Conservation (phyloP, 306 rosid genomes). For the Begonia masoniana region DNA sequence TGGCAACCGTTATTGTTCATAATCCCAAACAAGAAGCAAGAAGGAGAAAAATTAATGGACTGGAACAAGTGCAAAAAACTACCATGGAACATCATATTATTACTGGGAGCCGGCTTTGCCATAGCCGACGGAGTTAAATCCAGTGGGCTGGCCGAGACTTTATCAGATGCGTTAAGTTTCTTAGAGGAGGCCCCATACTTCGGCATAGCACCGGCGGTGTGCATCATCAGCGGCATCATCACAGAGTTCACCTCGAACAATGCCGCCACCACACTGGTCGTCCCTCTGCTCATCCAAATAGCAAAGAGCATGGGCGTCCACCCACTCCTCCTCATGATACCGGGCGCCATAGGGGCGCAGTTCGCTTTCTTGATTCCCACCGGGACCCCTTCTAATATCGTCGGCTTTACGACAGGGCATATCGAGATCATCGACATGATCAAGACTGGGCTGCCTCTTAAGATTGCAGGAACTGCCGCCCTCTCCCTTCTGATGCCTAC, state of each 20-base stretch:
- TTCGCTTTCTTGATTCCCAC: conserved; percentile 74
- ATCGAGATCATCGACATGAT: conserved; percentile 64
- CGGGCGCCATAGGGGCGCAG: conserved; percentile 72
- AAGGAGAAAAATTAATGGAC: conserved; percentile 75
- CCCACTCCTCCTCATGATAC: conserved; percentile 71
- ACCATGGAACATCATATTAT: conserved; percentile 73
- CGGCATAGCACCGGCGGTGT: conserved; percentile 59
- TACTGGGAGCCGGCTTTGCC: conserved; percentile 87
- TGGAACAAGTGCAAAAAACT: conserved; percentile 88
- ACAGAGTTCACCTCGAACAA: conserved; percentile 81
- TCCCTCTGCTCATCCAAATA: conserved; percentile 54
- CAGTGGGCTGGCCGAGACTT: conserved; percentile 57
- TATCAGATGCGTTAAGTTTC: conserved; percentile 44
- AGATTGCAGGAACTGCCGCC: conserved; percentile 42
- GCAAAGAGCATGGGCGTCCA: conserved; percentile 54
- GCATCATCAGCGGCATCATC: conserved; percentile 49
- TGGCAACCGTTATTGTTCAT: conserved; percentile 70
- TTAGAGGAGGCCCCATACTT: conserved; percentile 47
- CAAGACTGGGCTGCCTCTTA: conserved; percentile 61
- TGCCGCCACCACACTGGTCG: conserved; percentile 66
- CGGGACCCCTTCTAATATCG: conserved; percentile 68
- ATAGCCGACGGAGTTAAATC: conserved; percentile 72
- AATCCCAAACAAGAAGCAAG: conserved; percentile 66
- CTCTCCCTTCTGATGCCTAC: conserved; percentile 69
- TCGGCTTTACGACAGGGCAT: conserved; percentile 69